Evolutionary conservation across 495 filamentous ascomycete genomes (phyloP), one percentile per base, ranked within the genome.

Genomic region (Xylaria longipes): DNA sequence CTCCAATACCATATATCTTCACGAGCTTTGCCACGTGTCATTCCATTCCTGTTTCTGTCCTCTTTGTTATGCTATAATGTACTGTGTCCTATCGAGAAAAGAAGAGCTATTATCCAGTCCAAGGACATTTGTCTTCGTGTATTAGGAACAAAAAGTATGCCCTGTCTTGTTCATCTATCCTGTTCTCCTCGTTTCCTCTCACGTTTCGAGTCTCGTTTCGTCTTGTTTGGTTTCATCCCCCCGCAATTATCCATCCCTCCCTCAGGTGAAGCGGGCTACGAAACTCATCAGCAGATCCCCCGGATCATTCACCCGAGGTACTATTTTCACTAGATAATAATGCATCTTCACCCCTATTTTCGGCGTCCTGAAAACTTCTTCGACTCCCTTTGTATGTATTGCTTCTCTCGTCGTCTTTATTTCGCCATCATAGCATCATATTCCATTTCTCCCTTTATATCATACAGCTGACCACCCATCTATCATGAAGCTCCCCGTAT

Each of bases 141-240:
- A 9, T 22, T 20, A 43, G 65, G 46, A 39, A 33, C 14, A 43
- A 52, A 27, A 35, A 48, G 15, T 7, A 66, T 52, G 31, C 27
- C n/a, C 31, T 52, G 5, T 31, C 31, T 39, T 50, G 25, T 25
- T 22, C 17, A n/a, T 66, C 39, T 66, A 50, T 52, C 45, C 25
- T 48, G 11, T 67, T 22, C n/a, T 67, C 65, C 65, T 31, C 33
- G n/a, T 48, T 67, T 41, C 65, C 11, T 65, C 43, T 37, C 31
- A 31, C 31, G 27, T 52, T 29, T 65, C 33, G 33, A 56, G 60
- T 48, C 22, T 56, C 15, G 33, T 39, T 33, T 56, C 48, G 48
- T 35, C 48, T 67, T 27, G 25, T 67, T 67, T 39, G 14, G 65
- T 67, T 67, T 56, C 31, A 43, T 48, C 35, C 22, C 64, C n/a